phyloP scores from a whole-genome alignment of 2,329 filamentous ascomycete genomes.

The Penicillium sp. region DNA sequence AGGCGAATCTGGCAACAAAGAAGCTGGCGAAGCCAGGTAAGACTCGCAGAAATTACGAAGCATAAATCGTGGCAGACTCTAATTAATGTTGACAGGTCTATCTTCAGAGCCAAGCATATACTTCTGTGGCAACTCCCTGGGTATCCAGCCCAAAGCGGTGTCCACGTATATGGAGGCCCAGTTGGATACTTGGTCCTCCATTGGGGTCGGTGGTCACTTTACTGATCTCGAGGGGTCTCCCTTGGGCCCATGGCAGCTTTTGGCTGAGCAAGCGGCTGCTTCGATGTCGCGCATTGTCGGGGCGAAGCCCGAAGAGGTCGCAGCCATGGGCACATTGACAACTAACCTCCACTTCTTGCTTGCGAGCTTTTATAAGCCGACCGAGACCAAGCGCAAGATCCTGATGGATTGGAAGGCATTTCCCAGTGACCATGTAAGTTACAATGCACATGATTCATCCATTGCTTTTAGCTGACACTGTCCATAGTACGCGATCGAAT shows the following conservation, averaged over 20 bases:
- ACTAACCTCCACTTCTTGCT: slow-evolving; percentile 75
- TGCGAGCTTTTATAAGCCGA: slow-evolving; percentile 76
- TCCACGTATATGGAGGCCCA: slow-evolving; percentile 65
- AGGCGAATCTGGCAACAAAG: slow-evolving; percentile 64
- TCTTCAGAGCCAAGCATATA: slow-evolving; percentile 56
- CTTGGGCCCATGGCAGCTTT: slow-evolving; percentile 68
- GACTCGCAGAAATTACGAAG: background rate
- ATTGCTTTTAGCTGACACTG: slow-evolving; percentile 9
- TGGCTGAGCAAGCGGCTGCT: slow-evolving; percentile 68
- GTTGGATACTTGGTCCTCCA: slow-evolving; percentile 75
- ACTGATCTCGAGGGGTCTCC: slow-evolving; percentile 62
- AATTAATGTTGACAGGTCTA: slow-evolving; percentile 26
- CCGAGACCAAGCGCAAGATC: slow-evolving; percentile 63
- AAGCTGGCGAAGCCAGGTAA: slow-evolving; percentile 48
- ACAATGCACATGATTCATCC: background rate
- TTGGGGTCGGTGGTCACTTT: slow-evolving; percentile 82
- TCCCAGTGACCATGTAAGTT: slow-evolving; percentile 70
- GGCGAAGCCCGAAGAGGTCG: slow-evolving; percentile 66
- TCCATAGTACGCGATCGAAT: slow-evolving; percentile 71
- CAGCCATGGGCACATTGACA: slow-evolving; percentile 82
- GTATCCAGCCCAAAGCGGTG: slow-evolving; percentile 70
- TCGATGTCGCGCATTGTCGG: slow-evolving; percentile 71
- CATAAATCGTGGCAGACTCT: slow-evolving; percentile 4
- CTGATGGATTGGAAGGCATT: slow-evolving; percentile 84
- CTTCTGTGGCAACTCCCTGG: slow-evolving; percentile 84